phyloP scores from a whole-genome alignment of 371 early-diverging fungal genomes.

The Umbelopsis sp. region DNA sequence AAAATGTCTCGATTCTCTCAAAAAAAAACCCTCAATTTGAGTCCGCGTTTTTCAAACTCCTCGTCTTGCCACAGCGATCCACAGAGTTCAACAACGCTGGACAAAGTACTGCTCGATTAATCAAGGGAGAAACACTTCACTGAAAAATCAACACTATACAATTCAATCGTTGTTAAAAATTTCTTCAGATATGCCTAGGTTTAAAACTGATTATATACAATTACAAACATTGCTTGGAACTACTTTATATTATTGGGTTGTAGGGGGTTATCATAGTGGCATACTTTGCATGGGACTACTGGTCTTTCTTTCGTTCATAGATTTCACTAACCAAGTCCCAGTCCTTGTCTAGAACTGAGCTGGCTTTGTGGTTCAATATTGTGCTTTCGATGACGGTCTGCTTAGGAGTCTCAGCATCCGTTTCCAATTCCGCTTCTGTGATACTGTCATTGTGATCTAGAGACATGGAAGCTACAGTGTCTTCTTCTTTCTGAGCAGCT shows the following conservation, averaged over 20 bases:
- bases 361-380: not conserved
- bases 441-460: not conserved
- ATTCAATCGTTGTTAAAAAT: too few species aligned
- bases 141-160: too few species aligned
- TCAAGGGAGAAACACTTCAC: too few species aligned
- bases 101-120: too few species aligned
- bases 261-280: not conserved
- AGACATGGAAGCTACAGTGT: not conserved
- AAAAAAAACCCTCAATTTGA: not conserved
- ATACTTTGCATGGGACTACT: not conserved
- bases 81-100: too few species aligned
- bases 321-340: slow-evolving; percentile 49
- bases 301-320: slow-evolving; percentile 32
- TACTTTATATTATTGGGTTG: not conserved
- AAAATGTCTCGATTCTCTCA: not conserved
- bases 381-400: not conserved
- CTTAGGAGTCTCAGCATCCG: not conserved
- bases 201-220: slow-evolving; percentile 1
- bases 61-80: too few species aligned
- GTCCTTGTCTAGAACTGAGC: slow-evolving; percentile 29
- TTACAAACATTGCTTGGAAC: not conserved
- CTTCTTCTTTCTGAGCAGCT: not conserved
- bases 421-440: not conserved
- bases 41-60: too few species aligned
- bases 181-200: too few species aligned